These are phyloP conservation scores for Gnaphalium uliginosum DNA, from an alignment of 129 eudicot species.

Conservation along the genomic window DNA sequence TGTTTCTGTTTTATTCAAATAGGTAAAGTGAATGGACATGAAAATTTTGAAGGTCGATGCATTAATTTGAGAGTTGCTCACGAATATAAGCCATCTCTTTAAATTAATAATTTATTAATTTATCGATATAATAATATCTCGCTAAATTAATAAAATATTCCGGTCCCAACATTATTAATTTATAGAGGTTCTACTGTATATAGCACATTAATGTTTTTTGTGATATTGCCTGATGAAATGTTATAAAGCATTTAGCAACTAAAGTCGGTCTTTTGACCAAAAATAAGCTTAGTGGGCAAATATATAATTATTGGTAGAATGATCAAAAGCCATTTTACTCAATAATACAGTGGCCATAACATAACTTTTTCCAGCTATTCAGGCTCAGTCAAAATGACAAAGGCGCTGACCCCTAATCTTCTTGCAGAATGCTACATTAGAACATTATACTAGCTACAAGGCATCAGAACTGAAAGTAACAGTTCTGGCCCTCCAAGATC, in stretches of 20 bases:
- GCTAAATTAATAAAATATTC: too few species aligned
- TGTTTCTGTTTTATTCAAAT: too few species aligned
- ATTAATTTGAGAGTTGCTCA: too few species aligned
- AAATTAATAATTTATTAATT: too few species aligned
- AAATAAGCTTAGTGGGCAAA: neutral
- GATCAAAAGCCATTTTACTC: neutral
- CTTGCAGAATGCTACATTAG: constrained; percentile 75
- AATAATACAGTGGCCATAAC: neutral
- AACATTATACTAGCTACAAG: constrained; percentile 71
- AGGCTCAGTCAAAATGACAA: constrained; percentile 14
- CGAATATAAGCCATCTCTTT: too few species aligned
- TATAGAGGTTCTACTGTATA: too few species aligned
- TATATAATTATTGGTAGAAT: neutral
- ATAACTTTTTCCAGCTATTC: neutral
- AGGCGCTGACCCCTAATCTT: constrained; percentile 20
- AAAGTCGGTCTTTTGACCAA: neutral
- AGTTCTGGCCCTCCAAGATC: constrained; percentile 63
- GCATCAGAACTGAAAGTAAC: constrained; percentile 51
- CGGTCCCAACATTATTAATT: too few species aligned
- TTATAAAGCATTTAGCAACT: neutral
- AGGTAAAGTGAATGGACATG: too few species aligned
- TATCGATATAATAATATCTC: too few species aligned
- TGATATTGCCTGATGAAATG: neutral
- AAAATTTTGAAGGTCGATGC: too few species aligned
- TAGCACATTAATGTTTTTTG: neutral